A percentile compares a stretch with the other conserved stretches of the same genome.
Evolutionary conservation across 495 filamentous ascomycete genomes (phyloP).

Genomic region (Choiromyces venosus): DNA sequence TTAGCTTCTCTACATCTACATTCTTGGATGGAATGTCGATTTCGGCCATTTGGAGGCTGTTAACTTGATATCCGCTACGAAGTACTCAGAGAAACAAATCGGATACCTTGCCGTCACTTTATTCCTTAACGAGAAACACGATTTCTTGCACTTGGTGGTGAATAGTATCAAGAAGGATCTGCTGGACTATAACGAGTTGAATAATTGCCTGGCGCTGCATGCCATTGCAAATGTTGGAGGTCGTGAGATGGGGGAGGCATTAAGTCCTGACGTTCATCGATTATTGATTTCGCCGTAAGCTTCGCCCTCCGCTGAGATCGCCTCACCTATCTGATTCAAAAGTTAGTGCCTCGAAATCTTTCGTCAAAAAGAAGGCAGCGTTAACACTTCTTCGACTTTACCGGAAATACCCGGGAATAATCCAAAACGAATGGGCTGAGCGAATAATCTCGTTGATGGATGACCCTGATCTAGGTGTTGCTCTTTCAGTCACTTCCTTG

Average conservation of each 20-base stretch:
- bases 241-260: constrained; percentile 91
- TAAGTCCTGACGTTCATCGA: constrained; percentile 88
- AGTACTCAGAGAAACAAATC: constrained; percentile 99
- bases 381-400: constrained; percentile 93
- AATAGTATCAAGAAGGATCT: constrained; percentile 98
- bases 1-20: constrained; percentile 94
- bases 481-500: constrained; percentile 89
- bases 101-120: constrained; percentile 96
- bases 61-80: constrained; percentile 90
- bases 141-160: constrained; percentile 89
- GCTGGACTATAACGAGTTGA: constrained; percentile 88
- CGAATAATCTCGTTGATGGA: constrained; percentile 98
- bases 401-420: constrained; percentile 85
- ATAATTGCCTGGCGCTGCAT: constrained; percentile 96
- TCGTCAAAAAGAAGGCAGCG: constrained; percentile 99
- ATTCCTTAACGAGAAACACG: constrained; percentile 95
- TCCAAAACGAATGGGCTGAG: constrained; percentile 95
- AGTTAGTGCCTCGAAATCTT: constrained; percentile 82
- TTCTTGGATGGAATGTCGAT: constrained; percentile 97
- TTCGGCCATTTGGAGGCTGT: constrained; percentile 98
- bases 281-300: constrained; percentile 92
- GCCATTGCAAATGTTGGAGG: constrained; percentile 98
- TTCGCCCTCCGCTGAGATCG: neutral
- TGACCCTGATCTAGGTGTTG: constrained; percentile 89
- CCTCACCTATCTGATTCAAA: constrained; percentile 1